Conservation (phyloP, 2,329 filamentous ascomycete genomes). For the Colletotrichum cordylinicola region DNA sequence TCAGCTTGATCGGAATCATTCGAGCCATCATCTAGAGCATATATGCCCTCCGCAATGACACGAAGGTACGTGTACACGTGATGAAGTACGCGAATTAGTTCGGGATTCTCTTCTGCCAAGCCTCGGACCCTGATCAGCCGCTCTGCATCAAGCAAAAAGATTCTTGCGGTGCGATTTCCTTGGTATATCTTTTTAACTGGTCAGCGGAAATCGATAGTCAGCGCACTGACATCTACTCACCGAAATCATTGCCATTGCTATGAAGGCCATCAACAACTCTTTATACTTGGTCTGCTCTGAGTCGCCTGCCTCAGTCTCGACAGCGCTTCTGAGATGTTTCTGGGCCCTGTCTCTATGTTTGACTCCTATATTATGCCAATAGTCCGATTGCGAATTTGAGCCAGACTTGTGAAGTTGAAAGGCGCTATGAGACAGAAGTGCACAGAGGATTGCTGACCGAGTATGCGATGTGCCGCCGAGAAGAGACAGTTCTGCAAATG, state of each 20-base stretch:
- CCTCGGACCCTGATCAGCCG: conserved; percentile 45
- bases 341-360: background rate
- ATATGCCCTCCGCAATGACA: conserved; percentile 46
- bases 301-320: conserved; percentile 28
- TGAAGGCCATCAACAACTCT: conserved; percentile 47
- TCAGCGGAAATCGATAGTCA: background rate
- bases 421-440: conserved; percentile 46
- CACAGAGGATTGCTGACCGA: conserved; percentile 41
- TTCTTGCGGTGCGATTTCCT: background rate
- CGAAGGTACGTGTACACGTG: conserved; percentile 52
- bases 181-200: background rate
- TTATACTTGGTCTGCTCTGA: conserved; percentile 46
- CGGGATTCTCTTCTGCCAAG: conserved; percentile 30
- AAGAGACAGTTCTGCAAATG: conserved; percentile 44
- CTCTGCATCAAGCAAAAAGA: conserved; percentile 44
- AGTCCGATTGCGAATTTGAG: background rate
- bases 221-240: conserved; percentile 8
- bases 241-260: conserved; percentile 31
- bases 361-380: background rate
- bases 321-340: conserved; percentile 3
- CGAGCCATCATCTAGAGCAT: background rate
- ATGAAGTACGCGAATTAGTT: conserved; percentile 48
- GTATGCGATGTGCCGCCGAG: conserved; percentile 43
- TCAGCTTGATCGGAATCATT: background rate
- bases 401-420: conserved; percentile 37